Evolutionary conservation across 306 rosid genomes (phyloP), one percentile per base, ranked within the genome.

Genomic region (Astragalus glycyphyllos): DNA sequence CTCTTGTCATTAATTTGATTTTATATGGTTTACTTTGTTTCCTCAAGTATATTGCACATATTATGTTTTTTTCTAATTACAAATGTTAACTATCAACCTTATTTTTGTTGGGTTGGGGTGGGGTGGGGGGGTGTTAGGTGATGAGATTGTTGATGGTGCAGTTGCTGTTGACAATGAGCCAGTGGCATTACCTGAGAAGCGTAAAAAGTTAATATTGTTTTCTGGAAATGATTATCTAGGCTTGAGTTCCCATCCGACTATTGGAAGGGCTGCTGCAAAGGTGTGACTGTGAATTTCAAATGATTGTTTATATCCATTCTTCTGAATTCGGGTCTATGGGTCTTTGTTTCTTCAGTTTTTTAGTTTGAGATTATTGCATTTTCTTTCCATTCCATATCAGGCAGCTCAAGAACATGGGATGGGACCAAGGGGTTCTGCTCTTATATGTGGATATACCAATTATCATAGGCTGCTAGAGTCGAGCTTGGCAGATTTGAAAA

Each of bases 361-460:
- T 63, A 14, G 41, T 65, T 72, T 41, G 68, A n/a, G 53, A 61
- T 49, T 69, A 54, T 58, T 65, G 54, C 49, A 12, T 4, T 47
- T 11, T 11, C 17, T 37, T 10, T 61, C 76, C 42, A 34, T 82
- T 80, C 59, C 53, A 63, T 74, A 69, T 57, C 75, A 93, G 97
- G 96, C 97, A 13, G 97, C 97, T 37, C 77, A 48, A 60, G 85
- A 90, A 77, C 87, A 85, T 76, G 90, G 97, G 78, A 93, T 93
- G 98, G 97, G 98, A 53, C 98, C 98, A 20, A 86, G 97, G 79
- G 98, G 98, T 32, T 93, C 97, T 49, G 97, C 97, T 71, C 90
- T 90, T 54, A 87, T 89, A 14, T 90, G 97, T 79, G 98, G 98
- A 17, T 93, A 94, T 79, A 94, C 98, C 74, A 73, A 86, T 85